Evolutionary conservation across 139 green algal genomes (phyloP).

Genomic region (Tetradesmus lagerheimii): DNA sequence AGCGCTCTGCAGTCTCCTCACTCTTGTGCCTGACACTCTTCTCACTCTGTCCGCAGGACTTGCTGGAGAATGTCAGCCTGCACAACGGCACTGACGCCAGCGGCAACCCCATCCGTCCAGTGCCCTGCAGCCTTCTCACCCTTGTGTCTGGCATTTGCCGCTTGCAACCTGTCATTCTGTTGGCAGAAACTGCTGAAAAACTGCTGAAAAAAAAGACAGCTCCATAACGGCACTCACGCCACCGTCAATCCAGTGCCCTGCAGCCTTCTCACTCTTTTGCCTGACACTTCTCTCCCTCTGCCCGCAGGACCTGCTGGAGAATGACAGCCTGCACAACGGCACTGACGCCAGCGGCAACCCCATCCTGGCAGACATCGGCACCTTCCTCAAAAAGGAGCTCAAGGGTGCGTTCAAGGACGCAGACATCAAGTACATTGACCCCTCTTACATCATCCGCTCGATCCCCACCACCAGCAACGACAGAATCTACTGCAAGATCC

Average conservation of each 20-base stretch:
- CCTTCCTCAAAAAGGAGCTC: constrained; percentile 57
- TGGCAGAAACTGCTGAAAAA: too few species aligned
- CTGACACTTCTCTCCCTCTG: background rate
- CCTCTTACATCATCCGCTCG: constrained; percentile 95
- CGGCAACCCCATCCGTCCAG: too few species aligned
- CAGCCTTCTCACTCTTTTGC: too few species aligned
- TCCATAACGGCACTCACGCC: too few species aligned
- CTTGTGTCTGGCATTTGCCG: too few species aligned
- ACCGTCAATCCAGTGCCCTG: too few species aligned
- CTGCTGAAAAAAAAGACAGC: too few species aligned
- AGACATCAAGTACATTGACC: constrained; percentile 89
- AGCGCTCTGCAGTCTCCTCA: too few species aligned
- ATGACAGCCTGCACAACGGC: constrained; percentile 14
- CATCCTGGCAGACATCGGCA: constrained; percentile 72
- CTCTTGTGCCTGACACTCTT: too few species aligned
- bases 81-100: constrained; percentile 60
- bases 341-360: constrained; percentile 76
- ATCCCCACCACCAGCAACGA: constrained; percentile 90
- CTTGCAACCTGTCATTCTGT: too few species aligned
- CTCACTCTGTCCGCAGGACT: constrained; percentile 71
- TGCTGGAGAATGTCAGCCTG: constrained; percentile 42
- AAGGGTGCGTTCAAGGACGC: constrained; percentile 63
- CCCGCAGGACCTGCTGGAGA: constrained; percentile 74
- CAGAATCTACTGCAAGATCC: constrained; percentile 94
- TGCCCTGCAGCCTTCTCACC: too few species aligned